These are phyloP conservation scores for Globisporangium echinulatum DNA, from an alignment of 352 stramenopile genomes.

Conservation along the genomic window DNA sequence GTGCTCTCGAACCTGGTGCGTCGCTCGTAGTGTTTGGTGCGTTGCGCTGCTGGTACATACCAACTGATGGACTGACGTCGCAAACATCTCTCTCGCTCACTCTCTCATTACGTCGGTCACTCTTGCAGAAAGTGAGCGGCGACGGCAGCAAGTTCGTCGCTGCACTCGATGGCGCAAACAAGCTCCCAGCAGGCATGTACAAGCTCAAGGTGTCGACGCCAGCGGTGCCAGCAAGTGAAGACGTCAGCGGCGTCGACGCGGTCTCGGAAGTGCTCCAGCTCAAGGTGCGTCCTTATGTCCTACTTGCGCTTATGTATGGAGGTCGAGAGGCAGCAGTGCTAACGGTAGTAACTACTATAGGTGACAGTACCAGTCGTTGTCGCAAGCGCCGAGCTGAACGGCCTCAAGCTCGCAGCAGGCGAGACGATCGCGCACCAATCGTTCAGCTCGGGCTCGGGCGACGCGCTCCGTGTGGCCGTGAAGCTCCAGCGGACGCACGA, in stretches of 20 bases:
- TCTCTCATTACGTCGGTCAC: neutral
- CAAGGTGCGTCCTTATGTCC: constrained; percentile 6
- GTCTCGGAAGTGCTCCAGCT: constrained; percentile 62
- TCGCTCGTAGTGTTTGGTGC: neutral
- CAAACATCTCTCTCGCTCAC: neutral
- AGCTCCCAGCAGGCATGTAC: constrained; percentile 61
- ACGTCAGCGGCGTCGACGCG: constrained; percentile 4
- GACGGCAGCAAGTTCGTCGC: constrained; percentile 56
- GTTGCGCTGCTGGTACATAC: neutral
- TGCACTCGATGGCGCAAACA: constrained; percentile 29
- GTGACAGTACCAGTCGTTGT: constrained; percentile 65
- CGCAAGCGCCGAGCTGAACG: constrained; percentile 47
- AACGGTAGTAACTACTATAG: constrained; percentile 8
- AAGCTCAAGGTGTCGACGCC: constrained; percentile 66
- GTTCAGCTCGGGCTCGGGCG: constrained; percentile 55
- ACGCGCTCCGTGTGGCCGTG: constrained; percentile 53
- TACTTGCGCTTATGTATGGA: too few species aligned
- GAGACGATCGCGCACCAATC: constrained; percentile 43
- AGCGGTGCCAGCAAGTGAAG: constrained; percentile 15
- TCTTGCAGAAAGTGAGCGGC: constrained; percentile 45
- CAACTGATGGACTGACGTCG: neutral
- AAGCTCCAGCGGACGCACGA: constrained; percentile 46
- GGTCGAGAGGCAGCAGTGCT: too few species aligned
- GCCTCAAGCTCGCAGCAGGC: constrained; percentile 33
- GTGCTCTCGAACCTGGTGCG: constrained; percentile 58